Evolutionary conservation across 2,329 filamentous ascomycete species (phyloP).

Genomic region (Pseudovirgaria hyperparasitica): DNA sequence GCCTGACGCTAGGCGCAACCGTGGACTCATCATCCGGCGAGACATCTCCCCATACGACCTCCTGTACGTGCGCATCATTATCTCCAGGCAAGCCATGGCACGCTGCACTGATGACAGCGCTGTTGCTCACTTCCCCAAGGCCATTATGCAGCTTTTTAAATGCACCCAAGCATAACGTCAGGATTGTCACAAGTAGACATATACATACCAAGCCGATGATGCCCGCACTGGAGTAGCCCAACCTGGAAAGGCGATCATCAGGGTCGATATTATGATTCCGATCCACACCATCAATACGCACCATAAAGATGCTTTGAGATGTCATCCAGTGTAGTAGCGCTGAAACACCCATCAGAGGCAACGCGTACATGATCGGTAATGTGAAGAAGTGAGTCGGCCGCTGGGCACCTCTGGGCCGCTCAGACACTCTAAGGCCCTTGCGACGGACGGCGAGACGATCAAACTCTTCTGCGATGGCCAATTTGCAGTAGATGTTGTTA

Average conservation of each 20-base stretch:
- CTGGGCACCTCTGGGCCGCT: slow-evolving; percentile 19
- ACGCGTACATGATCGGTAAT: slow-evolving; percentile 22
- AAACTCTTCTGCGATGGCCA: slow-evolving; percentile 36
- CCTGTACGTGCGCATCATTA: slow-evolving; percentile 7
- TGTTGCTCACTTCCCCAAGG: slow-evolving; percentile 65
- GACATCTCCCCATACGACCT: slow-evolving; percentile 9
- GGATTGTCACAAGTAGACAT: slow-evolving; percentile 6
- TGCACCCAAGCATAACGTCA: slow-evolving; percentile 25
- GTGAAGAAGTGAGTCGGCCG: slow-evolving; percentile 27
- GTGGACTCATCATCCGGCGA: slow-evolving; percentile 1
- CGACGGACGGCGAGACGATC: slow-evolving; percentile 20
- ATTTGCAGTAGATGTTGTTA: slow-evolving; percentile 22
- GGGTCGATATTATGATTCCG: slow-evolving; percentile 3
- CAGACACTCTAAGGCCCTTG: slow-evolving; percentile 26
- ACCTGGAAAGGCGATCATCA: slow-evolving; percentile 7
- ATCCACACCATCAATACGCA: slow-evolving; percentile 13
- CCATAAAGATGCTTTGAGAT: slow-evolving; percentile 30
- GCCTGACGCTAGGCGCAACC: slow-evolving; percentile 3
- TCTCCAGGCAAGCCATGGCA: slow-evolving; percentile 9
- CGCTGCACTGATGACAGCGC: slow-evolving; percentile 13
- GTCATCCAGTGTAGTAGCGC: slow-evolving; percentile 29
- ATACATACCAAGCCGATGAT: slow-evolving; percentile 10
- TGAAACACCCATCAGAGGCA: slow-evolving; percentile 24
- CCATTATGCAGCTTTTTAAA: slow-evolving; percentile 60
- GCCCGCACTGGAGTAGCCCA: slow-evolving; percentile 10